Conservation (phyloP, 495 filamentous ascomycete genomes). For the Astrocystis sublimbata region DNA sequence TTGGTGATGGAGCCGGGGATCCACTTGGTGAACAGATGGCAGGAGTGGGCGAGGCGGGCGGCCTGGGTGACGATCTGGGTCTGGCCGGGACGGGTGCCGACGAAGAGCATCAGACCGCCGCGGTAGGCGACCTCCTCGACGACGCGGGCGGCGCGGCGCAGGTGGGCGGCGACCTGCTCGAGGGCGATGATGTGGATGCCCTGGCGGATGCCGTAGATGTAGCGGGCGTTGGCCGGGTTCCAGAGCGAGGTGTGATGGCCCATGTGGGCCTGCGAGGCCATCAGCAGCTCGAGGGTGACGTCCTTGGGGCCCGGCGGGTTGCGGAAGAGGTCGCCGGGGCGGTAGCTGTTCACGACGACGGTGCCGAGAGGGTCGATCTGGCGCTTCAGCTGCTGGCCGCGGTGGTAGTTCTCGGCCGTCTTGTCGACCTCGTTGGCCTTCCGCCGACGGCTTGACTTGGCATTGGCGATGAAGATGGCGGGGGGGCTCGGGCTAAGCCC, state of each 20-base stretch:
- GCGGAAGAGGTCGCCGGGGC: slow-evolving; percentile 64
- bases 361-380: slow-evolving; percentile 54
- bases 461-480: slow-evolving; percentile 27
- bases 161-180: slow-evolving; percentile 80
- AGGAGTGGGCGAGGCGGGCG: slow-evolving; percentile 73
- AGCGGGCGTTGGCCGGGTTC: slow-evolving; percentile 92
- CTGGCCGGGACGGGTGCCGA: slow-evolving; percentile 80
- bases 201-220: slow-evolving; percentile 89
- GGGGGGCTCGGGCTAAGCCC: slow-evolving; percentile 15
- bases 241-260: slow-evolving; percentile 90
- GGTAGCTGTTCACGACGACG: slow-evolving; percentile 57
- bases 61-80: slow-evolving; percentile 75
- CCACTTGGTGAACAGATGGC: slow-evolving; percentile 93
- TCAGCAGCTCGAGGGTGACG: slow-evolving; percentile 85
- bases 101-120: slow-evolving; percentile 87
- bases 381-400: slow-evolving; percentile 25
- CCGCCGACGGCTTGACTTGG: slow-evolving; percentile 23
- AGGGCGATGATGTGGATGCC: slow-evolving; percentile 93
- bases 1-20: slow-evolving; percentile 92
- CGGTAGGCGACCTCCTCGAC: slow-evolving; percentile 82
- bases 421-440: slow-evolving; percentile 28
- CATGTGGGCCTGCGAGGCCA: slow-evolving; percentile 88
- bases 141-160: slow-evolving; percentile 85
- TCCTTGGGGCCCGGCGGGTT: slow-evolving; percentile 76
- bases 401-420: slow-evolving; percentile 33